A percentile compares a stretch with the other conserved stretches of the same genome.
phyloP scores from a whole-genome alignment of 164 flowering plant genomes.

The Liquidambar formosana region DNA sequence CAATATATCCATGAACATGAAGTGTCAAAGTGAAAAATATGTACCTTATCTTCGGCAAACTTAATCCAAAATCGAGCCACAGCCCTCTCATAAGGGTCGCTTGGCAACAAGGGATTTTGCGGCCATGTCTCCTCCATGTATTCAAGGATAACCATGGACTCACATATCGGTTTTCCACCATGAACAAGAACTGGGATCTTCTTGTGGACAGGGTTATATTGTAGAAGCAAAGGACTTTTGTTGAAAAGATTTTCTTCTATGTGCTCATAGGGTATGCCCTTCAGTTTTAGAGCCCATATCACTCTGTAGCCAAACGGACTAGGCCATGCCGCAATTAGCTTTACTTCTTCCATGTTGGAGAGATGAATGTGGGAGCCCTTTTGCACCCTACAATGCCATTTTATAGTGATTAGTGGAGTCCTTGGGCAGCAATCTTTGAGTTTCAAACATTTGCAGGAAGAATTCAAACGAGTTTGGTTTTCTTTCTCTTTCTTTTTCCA shows the following conservation, averaged over 20 bases:
- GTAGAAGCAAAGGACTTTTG: constrained; percentile 18
- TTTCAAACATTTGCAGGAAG: too few relatives aligned
- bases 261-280: constrained; percentile 16
- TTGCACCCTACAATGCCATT: too few relatives aligned
- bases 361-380: too few relatives aligned
- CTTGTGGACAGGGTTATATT: constrained; percentile 21
- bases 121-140: constrained; percentile 28
- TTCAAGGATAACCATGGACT: constrained; percentile 23
- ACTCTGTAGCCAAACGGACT: constrained; percentile 22
- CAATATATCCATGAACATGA: neutral
- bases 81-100: constrained; percentile 21
- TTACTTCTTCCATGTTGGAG: constrained; percentile 19
- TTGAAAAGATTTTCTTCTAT: constrained; percentile 16
- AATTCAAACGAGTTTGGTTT: too few relatives aligned
- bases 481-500: too few relatives aligned
- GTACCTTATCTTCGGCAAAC: constrained; percentile 20
- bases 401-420: too few relatives aligned
- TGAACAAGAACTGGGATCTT: constrained; percentile 27
- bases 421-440: too few relatives aligned
- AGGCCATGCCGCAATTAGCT: constrained; percentile 16
- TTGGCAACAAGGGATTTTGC: constrained; percentile 21
- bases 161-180: constrained; percentile 15
- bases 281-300: constrained; percentile 27
- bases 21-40: neutral
- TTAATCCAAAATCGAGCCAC: constrained; percentile 22